Conservation (phyloP, 495 filamentous ascomycete species). For the Podospora didyma region DNA sequence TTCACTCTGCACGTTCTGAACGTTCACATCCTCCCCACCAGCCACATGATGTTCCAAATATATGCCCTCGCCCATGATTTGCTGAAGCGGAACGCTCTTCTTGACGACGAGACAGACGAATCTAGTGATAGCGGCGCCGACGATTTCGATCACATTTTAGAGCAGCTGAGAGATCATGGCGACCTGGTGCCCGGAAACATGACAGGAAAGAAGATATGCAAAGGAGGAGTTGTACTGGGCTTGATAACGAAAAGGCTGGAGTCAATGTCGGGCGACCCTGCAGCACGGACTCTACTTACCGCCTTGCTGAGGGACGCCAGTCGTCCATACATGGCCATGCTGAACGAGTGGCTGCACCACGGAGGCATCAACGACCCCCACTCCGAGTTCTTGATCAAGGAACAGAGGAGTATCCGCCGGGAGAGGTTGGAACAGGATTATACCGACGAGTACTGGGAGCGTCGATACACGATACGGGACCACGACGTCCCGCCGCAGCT, state of each 20-base stretch:
- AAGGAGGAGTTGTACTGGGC: conserved; percentile 85
- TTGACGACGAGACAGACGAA: conserved; percentile 84
- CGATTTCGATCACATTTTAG: conserved; percentile 64
- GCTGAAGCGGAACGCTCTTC: conserved; percentile 75
- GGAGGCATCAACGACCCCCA: conserved; percentile 94
- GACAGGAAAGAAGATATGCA: conserved; percentile 86
- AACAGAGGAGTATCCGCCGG: conserved; percentile 90
- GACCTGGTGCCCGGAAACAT: conserved; percentile 73
- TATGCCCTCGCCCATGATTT: conserved; percentile 85
- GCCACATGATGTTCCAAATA: conserved; percentile 83
- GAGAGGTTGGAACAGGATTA: conserved; percentile 93
- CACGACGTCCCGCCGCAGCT: conserved; percentile 90
- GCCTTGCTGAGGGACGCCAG: conserved; percentile 82
- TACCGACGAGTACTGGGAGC: conserved; percentile 98
- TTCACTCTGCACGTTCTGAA: conserved; percentile 93
- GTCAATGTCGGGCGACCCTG: conserved; percentile 88
- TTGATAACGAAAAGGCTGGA: conserved; percentile 79
- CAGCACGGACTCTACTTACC: conserved; percentile 73
- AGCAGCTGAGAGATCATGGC: conserved; percentile 84
- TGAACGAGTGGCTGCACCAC: conserved; percentile 98
- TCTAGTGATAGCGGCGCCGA: conserved; percentile 70
- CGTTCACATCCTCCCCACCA: conserved; percentile 82
- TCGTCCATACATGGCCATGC: conserved; percentile 93
- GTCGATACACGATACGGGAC: conserved; percentile 89
- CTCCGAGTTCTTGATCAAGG: conserved; percentile 88